These are phyloP conservation scores for Sophora flavescens DNA, from an alignment of 306 rosid genomes.

Conservation along the genomic window DNA sequence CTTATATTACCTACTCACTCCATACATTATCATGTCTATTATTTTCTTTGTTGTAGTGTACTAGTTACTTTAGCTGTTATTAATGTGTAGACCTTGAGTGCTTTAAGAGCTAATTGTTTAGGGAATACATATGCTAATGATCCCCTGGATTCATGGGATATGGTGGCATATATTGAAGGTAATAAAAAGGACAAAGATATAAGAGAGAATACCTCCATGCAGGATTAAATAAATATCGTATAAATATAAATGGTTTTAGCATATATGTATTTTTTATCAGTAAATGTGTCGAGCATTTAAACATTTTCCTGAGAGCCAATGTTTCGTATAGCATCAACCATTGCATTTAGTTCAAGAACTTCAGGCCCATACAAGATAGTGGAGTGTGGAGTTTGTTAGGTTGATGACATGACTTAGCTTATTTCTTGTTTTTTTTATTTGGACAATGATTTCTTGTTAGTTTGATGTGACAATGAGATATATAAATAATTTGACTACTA, in stretches of 20 bases:
- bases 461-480: not conserved
- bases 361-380: conserved; percentile 6
- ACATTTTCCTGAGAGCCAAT: not conserved
- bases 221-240: not conserved
- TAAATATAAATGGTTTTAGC: not conserved
- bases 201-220: not conserved
- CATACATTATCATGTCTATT: not conserved
- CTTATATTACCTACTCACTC: not conserved
- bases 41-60: not conserved
- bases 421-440: too few relatives aligned
- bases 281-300: not conserved
- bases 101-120: not conserved
- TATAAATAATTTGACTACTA: not conserved
- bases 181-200: not conserved
- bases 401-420: not conserved
- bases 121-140: not conserved
- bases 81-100: not conserved
- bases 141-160: not conserved
- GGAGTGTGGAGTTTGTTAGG: conserved; percentile 8
- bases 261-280: not conserved
- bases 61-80: not conserved
- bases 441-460: not conserved
- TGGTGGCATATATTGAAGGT: not conserved
- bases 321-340: not conserved
- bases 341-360: not conserved